These are phyloP conservation scores for Pyrenophora seminiperda DNA, from an alignment of 2,329 filamentous ascomycete species.

Conservation along the genomic window DNA sequence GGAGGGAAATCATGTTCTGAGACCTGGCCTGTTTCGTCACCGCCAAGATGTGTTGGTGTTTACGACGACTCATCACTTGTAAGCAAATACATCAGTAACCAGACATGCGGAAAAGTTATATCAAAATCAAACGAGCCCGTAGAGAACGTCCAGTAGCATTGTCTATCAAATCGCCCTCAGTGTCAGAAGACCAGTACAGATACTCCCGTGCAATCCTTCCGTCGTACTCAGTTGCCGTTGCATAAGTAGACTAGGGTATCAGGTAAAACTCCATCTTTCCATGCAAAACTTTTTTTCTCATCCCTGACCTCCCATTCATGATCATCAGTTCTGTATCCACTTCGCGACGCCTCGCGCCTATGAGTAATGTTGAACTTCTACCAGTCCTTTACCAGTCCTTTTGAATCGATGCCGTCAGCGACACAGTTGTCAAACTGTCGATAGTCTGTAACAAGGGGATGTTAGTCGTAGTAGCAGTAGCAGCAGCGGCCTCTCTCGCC, in stretches of 20 bases:
- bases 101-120: not conserved
- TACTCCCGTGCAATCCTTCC: no score
- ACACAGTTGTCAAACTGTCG: constrained; percentile 9
- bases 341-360: no score
- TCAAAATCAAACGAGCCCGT: not conserved
- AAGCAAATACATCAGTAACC: no score
- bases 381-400: constrained; percentile 9
- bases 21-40: no score
- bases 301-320: not conserved
- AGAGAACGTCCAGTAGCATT: not conserved
- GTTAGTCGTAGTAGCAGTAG: constrained; percentile 5
- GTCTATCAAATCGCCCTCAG: not conserved
- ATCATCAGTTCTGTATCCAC: no score
- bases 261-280: not conserved
- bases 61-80: no score
- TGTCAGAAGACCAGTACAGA: no score
- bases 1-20: no score
- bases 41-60: no score
- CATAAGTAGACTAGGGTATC: no score
- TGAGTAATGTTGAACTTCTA: not conserved
- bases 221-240: not conserved
- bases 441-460: constrained; percentile 7
- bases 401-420: constrained; percentile 5
- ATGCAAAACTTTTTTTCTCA: not conserved
- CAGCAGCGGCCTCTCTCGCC: constrained; percentile 1